These are phyloP conservation scores for Solanum peruvianum DNA, from an alignment of 257 asterid species.

Conservation along the genomic window DNA sequence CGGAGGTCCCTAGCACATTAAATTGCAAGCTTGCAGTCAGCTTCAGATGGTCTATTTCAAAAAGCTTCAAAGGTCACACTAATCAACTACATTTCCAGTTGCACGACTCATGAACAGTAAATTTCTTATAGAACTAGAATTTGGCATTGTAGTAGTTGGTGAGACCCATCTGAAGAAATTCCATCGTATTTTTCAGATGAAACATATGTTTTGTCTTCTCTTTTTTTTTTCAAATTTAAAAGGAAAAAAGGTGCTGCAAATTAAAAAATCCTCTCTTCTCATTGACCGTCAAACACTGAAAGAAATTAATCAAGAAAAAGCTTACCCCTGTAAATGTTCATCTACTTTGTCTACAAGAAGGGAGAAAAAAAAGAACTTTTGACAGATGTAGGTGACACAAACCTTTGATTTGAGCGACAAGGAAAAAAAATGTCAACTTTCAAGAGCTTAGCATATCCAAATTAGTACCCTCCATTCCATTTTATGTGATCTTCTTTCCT, in stretches of 20 bases:
- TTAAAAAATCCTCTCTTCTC: neutral
- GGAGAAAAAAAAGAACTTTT: neutral
- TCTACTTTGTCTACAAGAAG: neutral
- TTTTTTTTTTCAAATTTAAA: neutral
- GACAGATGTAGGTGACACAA: neutral
- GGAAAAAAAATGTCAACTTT: neutral
- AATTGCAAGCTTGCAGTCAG: slow-evolving; percentile 4
- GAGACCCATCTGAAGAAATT: neutral
- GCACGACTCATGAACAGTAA: neutral
- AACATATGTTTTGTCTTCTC: neutral
- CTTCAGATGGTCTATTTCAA: neutral
- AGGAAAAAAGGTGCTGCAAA: neutral
- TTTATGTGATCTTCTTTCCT: neutral
- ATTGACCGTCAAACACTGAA: neutral
- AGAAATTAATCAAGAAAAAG: neutral
- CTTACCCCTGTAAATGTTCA: neutral
- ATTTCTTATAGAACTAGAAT: neutral
- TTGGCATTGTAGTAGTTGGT: neutral
- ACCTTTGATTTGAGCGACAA: neutral
- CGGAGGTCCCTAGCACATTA: slow-evolving; percentile 35
- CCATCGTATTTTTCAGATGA: neutral
- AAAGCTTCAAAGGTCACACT: neutral
- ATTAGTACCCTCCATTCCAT: neutral
- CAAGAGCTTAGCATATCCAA: neutral
- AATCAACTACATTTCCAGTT: neutral